These are phyloP conservation scores for Lachnellula suecica DNA, from an alignment of 2,329 filamentous ascomycete species.

Conservation along the genomic window DNA sequence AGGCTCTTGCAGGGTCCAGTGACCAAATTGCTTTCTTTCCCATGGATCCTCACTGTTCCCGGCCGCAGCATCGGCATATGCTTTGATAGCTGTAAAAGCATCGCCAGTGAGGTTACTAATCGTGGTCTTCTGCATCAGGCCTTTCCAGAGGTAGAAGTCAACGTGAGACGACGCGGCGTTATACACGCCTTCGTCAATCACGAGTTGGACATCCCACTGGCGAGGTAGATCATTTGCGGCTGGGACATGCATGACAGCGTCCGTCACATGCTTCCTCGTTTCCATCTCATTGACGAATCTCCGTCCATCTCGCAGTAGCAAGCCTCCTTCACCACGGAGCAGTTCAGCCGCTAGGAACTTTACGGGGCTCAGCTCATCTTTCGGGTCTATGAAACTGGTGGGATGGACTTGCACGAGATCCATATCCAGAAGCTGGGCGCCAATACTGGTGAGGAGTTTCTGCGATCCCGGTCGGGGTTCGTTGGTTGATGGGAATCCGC, in stretches of 20 bases:
- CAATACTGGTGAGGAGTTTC: conserved; percentile 37
- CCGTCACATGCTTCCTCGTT: conserved; percentile 56
- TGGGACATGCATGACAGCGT: conserved; percentile 46
- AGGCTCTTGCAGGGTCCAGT: conserved; percentile 53
- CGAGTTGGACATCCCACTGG: conserved; percentile 58
- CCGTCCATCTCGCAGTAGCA: conserved; percentile 49
- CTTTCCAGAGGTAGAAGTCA: conserved; percentile 64
- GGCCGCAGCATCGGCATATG: conserved; percentile 47
- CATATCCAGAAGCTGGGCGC: conserved; percentile 45
- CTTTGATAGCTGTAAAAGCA: conserved; percentile 43
- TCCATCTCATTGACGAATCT: conserved; percentile 64
- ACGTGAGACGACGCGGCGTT: conserved; percentile 53
- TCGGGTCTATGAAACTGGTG: conserved; percentile 61
- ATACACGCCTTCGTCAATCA: conserved; percentile 59
- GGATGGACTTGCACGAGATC: conserved; percentile 61
- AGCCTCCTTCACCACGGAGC: conserved; percentile 61
- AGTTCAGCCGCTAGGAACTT: conserved; percentile 66
- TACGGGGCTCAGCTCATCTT: conserved; percentile 41
- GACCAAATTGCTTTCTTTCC: conserved; percentile 50
- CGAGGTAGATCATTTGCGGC: conserved; percentile 32
- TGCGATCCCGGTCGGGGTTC: conserved; percentile 57
- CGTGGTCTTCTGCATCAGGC: conserved; percentile 55
- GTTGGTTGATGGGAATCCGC: conserved; percentile 61
- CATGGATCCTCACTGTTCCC: conserved; percentile 43
- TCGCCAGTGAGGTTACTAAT: conserved; percentile 46